Base-by-base conservation (phyloP, 352 stramenopile species). In the Hyphochytrium catenoides region DNA sequence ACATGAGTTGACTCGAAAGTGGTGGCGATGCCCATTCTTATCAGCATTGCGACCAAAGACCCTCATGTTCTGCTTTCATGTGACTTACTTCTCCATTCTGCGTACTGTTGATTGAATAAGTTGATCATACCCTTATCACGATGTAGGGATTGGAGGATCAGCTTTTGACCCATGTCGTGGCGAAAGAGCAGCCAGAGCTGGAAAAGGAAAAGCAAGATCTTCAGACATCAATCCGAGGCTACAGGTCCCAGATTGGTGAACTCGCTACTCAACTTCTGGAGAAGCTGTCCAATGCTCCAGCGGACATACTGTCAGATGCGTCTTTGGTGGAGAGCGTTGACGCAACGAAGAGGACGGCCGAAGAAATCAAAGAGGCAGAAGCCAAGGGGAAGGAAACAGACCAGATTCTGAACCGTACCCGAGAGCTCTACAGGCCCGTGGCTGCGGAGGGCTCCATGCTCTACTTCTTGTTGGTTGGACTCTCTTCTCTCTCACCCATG, bases 321-420 rank as follows among this genome's bases (percentile, higher is more conserved):
- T 57, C 65, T 8, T 50, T 93, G n/a, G 89, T 93, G 39, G 73
- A 91, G 57, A 72, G 74, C 0, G 50, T 93, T 1, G 78, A 92
- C 38, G 64, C 69, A 35, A 91, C 79, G 4, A 92, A 93, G 32
- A 47, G 62, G 14, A 92, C 71, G 1, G 73, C 75, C 1, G 71
- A 58, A 39, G 77, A 92, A 14, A 82, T 92, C 20, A 67, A 53
- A 0, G 42, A 71, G 3, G 74, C 77, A 5, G 53, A 92, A 4
- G 30, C 60, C 0, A 75, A 78, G 26, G 75, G 74, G 1, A 74
- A 79, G 54, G 70, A 85, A 16, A 58, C 77, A 8, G 74, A 93
- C 48, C 62, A 62, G 5, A 76, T 79, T 26, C 89, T 93, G 36
- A 91, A 93, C 41, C 26, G 82, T 3, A 73, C 77, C 7, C 58